Evolutionary conservation across 345 rosid species (phyloP).

Genomic region (Melaleuca alternifolia): DNA sequence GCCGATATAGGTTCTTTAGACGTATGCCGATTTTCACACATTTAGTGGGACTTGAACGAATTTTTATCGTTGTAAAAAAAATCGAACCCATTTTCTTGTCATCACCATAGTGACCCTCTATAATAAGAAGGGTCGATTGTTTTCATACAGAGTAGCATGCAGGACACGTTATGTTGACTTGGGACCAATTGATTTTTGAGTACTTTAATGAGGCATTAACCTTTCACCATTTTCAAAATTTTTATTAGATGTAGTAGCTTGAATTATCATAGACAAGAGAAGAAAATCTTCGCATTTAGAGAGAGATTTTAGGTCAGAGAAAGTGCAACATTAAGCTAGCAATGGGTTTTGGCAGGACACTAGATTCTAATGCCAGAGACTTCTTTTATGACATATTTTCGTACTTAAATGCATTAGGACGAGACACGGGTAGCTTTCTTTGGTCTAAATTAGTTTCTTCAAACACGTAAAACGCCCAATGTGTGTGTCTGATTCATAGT

Average conservation of each 20-base stretch:
- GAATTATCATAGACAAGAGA: background rate
- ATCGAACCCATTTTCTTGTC: background rate
- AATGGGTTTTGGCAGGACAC: background rate
- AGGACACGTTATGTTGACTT: background rate
- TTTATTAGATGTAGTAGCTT: background rate
- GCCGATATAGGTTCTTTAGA: too few relatives aligned
- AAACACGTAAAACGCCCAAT: background rate
- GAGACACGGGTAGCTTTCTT: background rate
- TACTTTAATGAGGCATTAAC: background rate
- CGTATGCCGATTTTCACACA: too few relatives aligned
- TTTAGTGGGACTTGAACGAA: too few relatives aligned
- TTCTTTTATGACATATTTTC: background rate
- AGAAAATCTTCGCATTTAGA: background rate
- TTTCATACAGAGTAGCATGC: background rate
- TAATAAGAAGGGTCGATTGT: background rate
- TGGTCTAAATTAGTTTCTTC: background rate
- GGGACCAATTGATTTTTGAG: background rate
- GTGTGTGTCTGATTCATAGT: rapidly evolving
- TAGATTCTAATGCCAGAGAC: too few relatives aligned
- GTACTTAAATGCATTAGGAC: background rate
- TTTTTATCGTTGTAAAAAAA: too few relatives aligned
- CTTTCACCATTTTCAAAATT: background rate
- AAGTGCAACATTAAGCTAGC: background rate
- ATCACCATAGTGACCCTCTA: background rate
- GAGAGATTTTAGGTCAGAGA: background rate